Base-by-base conservation (phyloP, 768 basidiomycete genomes). In the Roridomyces roridus region DNA sequence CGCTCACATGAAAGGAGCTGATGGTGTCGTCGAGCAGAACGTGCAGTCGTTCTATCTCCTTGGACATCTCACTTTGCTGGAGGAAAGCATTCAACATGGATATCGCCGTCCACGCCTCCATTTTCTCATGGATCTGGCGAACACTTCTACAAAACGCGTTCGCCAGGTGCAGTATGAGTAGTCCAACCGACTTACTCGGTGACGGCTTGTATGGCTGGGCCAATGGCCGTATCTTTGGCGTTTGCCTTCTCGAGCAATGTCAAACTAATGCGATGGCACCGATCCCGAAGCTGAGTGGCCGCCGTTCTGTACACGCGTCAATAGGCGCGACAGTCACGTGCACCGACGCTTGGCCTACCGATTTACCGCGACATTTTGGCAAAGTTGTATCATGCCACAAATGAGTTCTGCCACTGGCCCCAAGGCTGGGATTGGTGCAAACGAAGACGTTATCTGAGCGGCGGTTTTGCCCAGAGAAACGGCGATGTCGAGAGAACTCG, bases 341-440 rank as follows among this genome's bases (percentile, higher is more conserved):
- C 39, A 18, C 18, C 29, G n/a, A 3, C 14, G 18, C 21, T 17
- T n/a, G 21, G 17, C 67, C 20, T 62, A 82, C 85, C 74, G 77
- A 66, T 86, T 86, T 2, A 72, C 69, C 3, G 71, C 58, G 10
- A 84, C 80, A 60, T 79, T 78, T 37, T 78, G 74, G 63, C 83
- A 78, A 26, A 82, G 69, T 46, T 76, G 51, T 20, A 85, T 67
- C 37, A 86, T 80, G 28, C 65, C 70, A 39, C 74, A 75, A 14
- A 82, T 62, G 1, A 77, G 51, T 17, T 77, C 79, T 24, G 80
- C 72, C 12, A 75, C 74, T 12, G 77, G 74, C 8, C 67, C 70
- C 14, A 85, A 70, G 45, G 74, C 82, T 26, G 84, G 84, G 7
- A 85, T 68, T 10, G 82, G 80, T 21, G 75, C 67, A 46, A 82